A percentile compares a stretch with the other conserved stretches of the same genome.
Evolutionary conservation across 1,139 yeast genomes (phyloP).

Genomic region (Hemisphaericaspora subhashii): DNA sequence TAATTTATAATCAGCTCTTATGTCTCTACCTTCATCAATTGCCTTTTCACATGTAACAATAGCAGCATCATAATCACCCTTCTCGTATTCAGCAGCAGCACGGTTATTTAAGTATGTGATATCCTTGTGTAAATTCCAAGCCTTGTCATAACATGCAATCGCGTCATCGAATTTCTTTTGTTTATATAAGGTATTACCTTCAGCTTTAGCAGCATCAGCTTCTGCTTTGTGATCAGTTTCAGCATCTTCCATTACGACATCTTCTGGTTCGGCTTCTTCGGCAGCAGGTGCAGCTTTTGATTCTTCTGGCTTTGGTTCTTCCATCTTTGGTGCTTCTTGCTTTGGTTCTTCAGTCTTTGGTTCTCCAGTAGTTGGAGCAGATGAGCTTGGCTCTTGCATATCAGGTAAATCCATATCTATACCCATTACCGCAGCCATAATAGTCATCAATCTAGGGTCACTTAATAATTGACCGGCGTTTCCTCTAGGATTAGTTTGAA

Average conservation of each 20-base stretch:
- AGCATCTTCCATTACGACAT: conserved; percentile 34
- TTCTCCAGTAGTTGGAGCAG: conserved; percentile 15
- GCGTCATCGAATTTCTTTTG: conserved; percentile 91
- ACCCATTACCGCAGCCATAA: conserved; percentile 86
- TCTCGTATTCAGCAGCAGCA: conserved; percentile 97
- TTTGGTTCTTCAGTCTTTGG: conserved; percentile 17
- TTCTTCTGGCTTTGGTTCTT: conserved; percentile 7
- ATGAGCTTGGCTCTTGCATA: conserved; percentile 17
- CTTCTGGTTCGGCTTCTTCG: conserved; percentile 23
- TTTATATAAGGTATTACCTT: conserved; percentile 87
- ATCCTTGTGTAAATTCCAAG: conserved; percentile 81
- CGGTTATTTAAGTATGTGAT: conserved; percentile 93
- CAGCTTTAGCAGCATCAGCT: conserved; percentile 81
- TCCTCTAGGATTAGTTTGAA: conserved; percentile 75
- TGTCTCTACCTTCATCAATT: conserved; percentile 83
- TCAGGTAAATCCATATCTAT: conserved; percentile 63
- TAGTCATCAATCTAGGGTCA: conserved; percentile 87
- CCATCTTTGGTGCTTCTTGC: conserved; percentile 24
- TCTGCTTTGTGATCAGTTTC: conserved; percentile 33
- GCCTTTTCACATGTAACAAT: conserved; percentile 80
- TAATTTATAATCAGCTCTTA: conserved; percentile 87
- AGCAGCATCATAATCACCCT: conserved; percentile 86
- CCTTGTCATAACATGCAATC: conserved; percentile 77
- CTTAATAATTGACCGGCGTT: conserved; percentile 61
- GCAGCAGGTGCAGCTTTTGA: conserved; percentile 21